Conservation (phyloP, 352 stramenopile species). For the Globisporangium rhizosaccharum region DNA sequence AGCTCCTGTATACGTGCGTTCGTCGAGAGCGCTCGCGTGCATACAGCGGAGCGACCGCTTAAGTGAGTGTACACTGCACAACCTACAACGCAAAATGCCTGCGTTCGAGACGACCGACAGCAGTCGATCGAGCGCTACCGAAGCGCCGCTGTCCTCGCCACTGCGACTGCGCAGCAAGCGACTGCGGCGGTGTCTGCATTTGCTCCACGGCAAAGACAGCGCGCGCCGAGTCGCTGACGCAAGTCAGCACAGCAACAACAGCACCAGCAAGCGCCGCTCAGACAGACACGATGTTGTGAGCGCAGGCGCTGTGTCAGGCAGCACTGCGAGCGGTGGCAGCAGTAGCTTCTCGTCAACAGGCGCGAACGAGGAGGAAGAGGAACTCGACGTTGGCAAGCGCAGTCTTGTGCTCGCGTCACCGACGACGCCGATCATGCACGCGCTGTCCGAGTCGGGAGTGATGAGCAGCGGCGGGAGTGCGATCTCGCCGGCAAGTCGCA, state of each 20-base stretch:
- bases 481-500: slow-evolving; percentile 8
- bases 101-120: too few species aligned
- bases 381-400: slow-evolving; percentile 6
- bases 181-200: neutral
- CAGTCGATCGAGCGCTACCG: too few species aligned
- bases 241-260: neutral
- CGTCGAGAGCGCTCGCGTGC: too few species aligned
- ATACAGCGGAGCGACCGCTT: too few species aligned
- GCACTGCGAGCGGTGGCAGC: slow-evolving; percentile 10
- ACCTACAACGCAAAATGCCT: too few species aligned
- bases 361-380: slow-evolving; percentile 6
- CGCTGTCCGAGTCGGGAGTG: slow-evolving; percentile 42
- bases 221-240: neutral
- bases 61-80: too few species aligned
- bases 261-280: neutral
- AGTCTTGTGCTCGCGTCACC: slow-evolving; percentile 4
- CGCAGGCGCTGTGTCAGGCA: neutral
- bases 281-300: neutral
- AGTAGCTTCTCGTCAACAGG: slow-evolving; percentile 13
- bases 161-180: neutral
- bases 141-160: neutral
- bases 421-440: slow-evolving; percentile 21
- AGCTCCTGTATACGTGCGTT: too few species aligned
- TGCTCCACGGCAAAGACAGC: neutral
- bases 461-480: slow-evolving; percentile 15